Percentiles rank a stretch among this genome's conserved stretches.
Evolutionary conservation across 148 eudicot species (phyloP).

Genomic region (Cornus kousa): DNA sequence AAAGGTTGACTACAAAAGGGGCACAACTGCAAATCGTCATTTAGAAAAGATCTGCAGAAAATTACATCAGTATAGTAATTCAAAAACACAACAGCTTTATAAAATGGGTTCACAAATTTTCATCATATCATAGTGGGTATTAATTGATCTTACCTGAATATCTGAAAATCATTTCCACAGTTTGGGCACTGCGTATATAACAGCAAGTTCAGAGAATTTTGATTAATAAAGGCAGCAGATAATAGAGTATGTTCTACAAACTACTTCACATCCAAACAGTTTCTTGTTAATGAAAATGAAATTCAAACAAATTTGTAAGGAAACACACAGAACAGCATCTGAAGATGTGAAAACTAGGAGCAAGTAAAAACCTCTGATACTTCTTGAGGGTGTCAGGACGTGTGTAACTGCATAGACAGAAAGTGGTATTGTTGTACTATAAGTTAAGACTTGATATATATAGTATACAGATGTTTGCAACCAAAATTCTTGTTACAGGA

Average conservation of each 20-base stretch:
- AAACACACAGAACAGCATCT: neutral
- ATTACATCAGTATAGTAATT: slow-evolving; percentile 15
- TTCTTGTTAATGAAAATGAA: neutral
- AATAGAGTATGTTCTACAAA: neutral
- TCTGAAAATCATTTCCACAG: slow-evolving; percentile 79
- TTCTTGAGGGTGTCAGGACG: neutral
- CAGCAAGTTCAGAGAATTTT: neutral
- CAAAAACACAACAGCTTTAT: neutral
- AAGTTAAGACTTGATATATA: too few species aligned
- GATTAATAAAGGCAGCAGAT: neutral
- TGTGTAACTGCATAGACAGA: too few species aligned
- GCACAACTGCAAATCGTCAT: slow-evolving; percentile 71
- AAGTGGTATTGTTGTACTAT: too few species aligned
- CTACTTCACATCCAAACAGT: neutral
- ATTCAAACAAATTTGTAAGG: neutral
- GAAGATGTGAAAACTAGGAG: neutral
- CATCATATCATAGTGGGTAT: neutral
- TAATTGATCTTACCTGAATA: slow-evolving; percentile 66
- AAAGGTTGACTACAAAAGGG: slow-evolving; percentile 92
- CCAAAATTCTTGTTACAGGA: slow-evolving; percentile 1
- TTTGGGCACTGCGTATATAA: slow-evolving; percentile 79
- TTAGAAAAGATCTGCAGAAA: slow-evolving; percentile 61
- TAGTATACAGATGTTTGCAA: too few species aligned
- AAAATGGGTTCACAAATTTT: too few species aligned
- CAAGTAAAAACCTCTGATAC: neutral